Base-by-base conservation (phyloP, 192 early-diverging fungal genomes). In the Dispira parvispora region DNA sequence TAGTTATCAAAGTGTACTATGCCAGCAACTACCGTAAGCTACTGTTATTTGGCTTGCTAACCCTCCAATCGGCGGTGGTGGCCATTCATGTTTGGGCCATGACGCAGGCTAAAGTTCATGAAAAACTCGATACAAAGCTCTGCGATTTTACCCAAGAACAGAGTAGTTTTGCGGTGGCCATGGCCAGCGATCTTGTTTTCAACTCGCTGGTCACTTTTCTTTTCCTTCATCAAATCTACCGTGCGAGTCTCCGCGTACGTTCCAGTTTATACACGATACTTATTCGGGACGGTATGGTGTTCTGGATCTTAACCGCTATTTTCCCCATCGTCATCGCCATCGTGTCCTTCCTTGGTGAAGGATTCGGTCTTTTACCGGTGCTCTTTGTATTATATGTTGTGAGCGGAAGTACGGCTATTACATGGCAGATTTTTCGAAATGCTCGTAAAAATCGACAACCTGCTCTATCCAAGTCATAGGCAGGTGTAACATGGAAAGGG, bases 281-380 rank as follows among this genome's bases (percentile, higher is more conserved):
- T 26, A 38, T 57, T 57, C 55, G 55, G 55, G 55, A 57, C 55
- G 55, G 55, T 12, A 57, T 57, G 55, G 9, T 57, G n/a, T 57
- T 26, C 32, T 57, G 55, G 55, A 18, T 57, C 18, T n/a, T 16
- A 11, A 57, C 55, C 10, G 25, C 55, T 11, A 18, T 57, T 12
- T 57, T 57, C 27, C 55, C 55, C 8, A 27, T 57, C 21, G 32
- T 28, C 55, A n/a, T 57, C 21, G 25, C 55, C 8, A 26, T 57
- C 27, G 55, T 16, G 20, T 18, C 18, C 21, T 57, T 57, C 28
- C 46, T 11, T 45, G 54, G 12, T 53, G 46, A 6, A 38, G 32
- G 32, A 6, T 38, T 4, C 32, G 6, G 6, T 38, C 1, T 38
- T 38, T 6, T 38, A 6, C 32, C 32, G 32, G 32, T 38, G 32